phyloP scores from a whole-genome alignment of 2,329 filamentous ascomycete species.

The Dactylellina sp. region DNA sequence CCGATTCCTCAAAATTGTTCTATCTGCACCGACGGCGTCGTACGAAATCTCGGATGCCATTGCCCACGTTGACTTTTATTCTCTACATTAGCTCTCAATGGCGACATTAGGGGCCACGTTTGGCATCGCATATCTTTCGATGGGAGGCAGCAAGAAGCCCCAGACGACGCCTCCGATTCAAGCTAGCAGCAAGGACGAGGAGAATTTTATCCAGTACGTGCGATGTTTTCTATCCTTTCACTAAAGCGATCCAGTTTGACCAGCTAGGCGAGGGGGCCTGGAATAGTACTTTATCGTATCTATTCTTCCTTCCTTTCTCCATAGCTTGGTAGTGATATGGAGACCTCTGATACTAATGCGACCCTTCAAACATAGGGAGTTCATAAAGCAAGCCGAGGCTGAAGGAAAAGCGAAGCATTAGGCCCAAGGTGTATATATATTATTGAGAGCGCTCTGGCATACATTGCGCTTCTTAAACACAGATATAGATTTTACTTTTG shows the following conservation, averaged over 20 bases:
- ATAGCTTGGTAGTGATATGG: neutral
- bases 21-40: neutral
- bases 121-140: constrained; percentile 41
- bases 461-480: too few species aligned
- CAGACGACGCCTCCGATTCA: constrained; percentile 59
- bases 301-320: too few species aligned
- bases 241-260: neutral
- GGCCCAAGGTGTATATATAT: neutral
- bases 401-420: constrained; percentile 59
- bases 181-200: constrained; percentile 59
- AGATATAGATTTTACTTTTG: too few species aligned
- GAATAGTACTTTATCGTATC: too few species aligned
- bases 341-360: neutral
- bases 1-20: constrained; percentile 1
- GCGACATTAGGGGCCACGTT: constrained; percentile 56
- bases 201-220: constrained; percentile 60
- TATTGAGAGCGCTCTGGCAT: neutral
- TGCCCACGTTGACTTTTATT: neutral
- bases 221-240: neutral
- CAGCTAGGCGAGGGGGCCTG: too few species aligned
- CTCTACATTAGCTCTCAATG: constrained; percentile 58
- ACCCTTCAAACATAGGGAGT: constrained; percentile 53
- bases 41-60: constrained; percentile 7
- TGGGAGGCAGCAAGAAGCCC: constrained; percentile 57
- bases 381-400: constrained; percentile 59